Conservation (phyloP, 139 green algal genomes). For the Closterium sp. region DNA sequence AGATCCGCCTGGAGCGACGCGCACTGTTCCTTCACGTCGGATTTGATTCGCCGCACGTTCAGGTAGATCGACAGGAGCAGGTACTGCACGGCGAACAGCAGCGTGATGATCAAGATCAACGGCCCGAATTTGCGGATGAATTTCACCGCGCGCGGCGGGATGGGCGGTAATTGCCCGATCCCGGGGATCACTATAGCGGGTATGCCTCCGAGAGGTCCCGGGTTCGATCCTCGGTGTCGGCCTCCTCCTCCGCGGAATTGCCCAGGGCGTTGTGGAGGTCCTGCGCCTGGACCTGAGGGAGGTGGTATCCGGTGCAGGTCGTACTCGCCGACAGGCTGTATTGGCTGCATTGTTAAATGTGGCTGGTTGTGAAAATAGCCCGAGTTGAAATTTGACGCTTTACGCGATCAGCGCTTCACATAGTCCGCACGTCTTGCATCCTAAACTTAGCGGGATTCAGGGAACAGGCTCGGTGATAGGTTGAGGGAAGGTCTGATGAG, state of each 20-base stretch:
- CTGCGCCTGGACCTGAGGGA: background rate
- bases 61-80: conserved; percentile 10
- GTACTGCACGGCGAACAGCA: conserved; percentile 21
- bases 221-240: background rate
- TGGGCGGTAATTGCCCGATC: background rate
- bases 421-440: too few relatives aligned
- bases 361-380: too few relatives aligned
- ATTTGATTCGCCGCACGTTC: conserved; percentile 1
- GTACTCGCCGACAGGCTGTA: background rate
- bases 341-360: background rate
- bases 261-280: background rate
- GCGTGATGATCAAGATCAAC: conserved; percentile 4
- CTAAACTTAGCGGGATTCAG: too few relatives aligned
- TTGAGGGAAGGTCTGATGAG: too few relatives aligned
- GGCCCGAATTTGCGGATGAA: conserved; percentile 9
- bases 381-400: too few relatives aligned
- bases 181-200: background rate
- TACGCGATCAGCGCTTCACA: too few relatives aligned
- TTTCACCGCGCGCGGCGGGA: background rate
- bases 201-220: background rate
- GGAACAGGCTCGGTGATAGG: too few relatives aligned
- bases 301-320: background rate
- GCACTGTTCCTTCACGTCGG: background rate
- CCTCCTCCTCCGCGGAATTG: background rate
- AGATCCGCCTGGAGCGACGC: background rate